phyloP scores from a whole-genome alignment of 441 rosid genomes.

The Arabidopsis lyrata region DNA sequence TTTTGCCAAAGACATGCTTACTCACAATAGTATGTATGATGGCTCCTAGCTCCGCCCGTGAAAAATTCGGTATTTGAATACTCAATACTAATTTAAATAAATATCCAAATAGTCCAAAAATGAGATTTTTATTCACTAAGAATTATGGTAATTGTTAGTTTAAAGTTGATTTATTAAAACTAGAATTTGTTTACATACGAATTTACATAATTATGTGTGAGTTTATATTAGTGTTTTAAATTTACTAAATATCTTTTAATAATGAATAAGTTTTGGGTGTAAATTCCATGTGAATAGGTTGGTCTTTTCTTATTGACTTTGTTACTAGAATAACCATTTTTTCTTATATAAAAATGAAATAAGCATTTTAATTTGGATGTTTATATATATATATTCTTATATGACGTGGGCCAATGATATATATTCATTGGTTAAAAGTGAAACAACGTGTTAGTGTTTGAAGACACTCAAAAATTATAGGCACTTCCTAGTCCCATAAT shows the following conservation, averaged over 20 bases:
- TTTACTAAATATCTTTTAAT: not conserved
- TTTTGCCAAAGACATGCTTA: no score
- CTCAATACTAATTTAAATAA: no score
- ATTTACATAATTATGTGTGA: not conserved
- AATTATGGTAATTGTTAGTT: not conserved
- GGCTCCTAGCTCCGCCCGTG: no score
- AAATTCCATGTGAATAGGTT: not conserved
- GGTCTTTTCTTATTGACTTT: not conserved
- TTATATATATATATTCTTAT: not conserved
- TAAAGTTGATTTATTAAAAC: not conserved
- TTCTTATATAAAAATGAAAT: not conserved
- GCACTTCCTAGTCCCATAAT: slow-evolving; percentile 20
- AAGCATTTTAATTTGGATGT: not conserved
- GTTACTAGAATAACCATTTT: not conserved
- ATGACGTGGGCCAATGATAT: slow-evolving; percentile 30
- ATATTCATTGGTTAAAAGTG: slow-evolving; percentile 9
- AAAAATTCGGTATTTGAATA: no score
- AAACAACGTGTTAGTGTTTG: slow-evolving; percentile 1
- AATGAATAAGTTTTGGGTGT: no score
- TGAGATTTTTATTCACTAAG: not conserved
- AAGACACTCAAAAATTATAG: not conserved
- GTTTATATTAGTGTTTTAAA: not conserved
- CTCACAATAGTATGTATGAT: no score
- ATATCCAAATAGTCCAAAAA: no score
- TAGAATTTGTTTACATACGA: not conserved